A percentile compares a stretch with the other conserved stretches of the same genome.
These are phyloP conservation scores for Candida sphagnicola DNA, from an alignment of 805 yeast genomes.

Conservation along the genomic window DNA sequence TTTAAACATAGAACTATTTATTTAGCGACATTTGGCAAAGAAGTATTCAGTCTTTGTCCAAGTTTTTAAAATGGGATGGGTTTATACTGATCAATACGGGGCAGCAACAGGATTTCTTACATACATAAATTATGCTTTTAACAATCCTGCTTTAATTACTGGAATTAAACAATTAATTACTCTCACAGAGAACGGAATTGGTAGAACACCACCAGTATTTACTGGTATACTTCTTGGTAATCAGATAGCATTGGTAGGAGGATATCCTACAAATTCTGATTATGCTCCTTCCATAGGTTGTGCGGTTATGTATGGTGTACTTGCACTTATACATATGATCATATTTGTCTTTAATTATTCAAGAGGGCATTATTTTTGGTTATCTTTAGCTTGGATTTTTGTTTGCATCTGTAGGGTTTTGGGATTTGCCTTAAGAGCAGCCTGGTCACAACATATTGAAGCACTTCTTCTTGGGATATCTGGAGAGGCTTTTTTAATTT, in stretches of 20 bases:
- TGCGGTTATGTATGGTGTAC: constrained; percentile 45
- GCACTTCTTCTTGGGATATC: constrained; percentile 49
- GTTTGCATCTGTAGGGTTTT: constrained; percentile 51
- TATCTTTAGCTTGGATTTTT: constrained; percentile 49
- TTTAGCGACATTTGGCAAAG: no score
- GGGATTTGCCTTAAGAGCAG: constrained; percentile 56
- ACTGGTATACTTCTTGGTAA: constrained; percentile 10
- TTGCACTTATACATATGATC: constrained; percentile 43
- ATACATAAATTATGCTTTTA: not conserved
- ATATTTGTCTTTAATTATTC: constrained; percentile 46
- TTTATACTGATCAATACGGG: not conserved
- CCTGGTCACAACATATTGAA: constrained; percentile 53
- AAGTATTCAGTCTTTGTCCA: no score
- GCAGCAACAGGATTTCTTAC: not conserved
- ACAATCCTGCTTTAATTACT: constrained; percentile 14
- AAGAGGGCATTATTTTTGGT: constrained; percentile 59
- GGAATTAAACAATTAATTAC: constrained; percentile 22
- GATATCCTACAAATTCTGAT: constrained; percentile 51
- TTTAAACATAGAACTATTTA: no score
- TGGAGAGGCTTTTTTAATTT: constrained; percentile 49
- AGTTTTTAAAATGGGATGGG: not conserved
- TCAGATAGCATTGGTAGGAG: constrained; percentile 56
- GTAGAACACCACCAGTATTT: constrained; percentile 38
- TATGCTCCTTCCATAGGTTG: constrained; percentile 59
- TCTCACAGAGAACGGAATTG: constrained; percentile 22